Base-by-base conservation (phyloP, 208 protist genomes). In the Porcisia hertigi region DNA sequence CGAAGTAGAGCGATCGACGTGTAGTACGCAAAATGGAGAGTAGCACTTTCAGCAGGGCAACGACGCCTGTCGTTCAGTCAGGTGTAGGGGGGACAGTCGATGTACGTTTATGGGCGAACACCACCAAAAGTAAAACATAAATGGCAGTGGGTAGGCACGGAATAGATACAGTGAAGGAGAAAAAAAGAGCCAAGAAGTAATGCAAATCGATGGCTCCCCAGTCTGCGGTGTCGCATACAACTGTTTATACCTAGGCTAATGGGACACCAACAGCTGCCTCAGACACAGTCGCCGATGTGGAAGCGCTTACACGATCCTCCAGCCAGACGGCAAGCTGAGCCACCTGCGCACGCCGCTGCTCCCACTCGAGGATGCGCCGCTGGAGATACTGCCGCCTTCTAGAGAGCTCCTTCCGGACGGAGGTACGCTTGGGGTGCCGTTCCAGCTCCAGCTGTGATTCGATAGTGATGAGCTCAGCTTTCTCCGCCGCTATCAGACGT, bases 291-390 rank as follows among this genome's bases (percentile, higher is more conserved):
- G 54, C 5, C 52, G 69, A 73, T 9, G 69, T 58, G 34, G 54
- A 36, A 49, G 69, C 69, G 73, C 57, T 54, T n/a, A 73, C 60
- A 23, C 71, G 59, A 23, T 47, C 52, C 54, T 76, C 47, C 52
- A 86, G 75, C 65, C 72, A 54, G 34, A 67, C 74, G 34, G 71
- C 53, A 36, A 91, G 73, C 70, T 88, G 83, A 41, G 67, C 55
- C 11, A 91, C 76, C 70, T 83, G 73, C 12, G 84, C 84, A 54
- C 82, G 74, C 39, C 73, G 49, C 62, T 82, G 79, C 45, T 83
- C 52, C 62, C 82, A 86, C 79, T 83, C 79, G 58, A 86, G 69
- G 2, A 76, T 18, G n/a, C 84, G 77, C 39, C 57, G 80, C 43
- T 69, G 66, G 55, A 91, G 59, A 20, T 71, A 71, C 53, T 65